phyloP scores from a whole-genome alignment of 139 green algal species.

The Pleodorina starrii region DNA sequence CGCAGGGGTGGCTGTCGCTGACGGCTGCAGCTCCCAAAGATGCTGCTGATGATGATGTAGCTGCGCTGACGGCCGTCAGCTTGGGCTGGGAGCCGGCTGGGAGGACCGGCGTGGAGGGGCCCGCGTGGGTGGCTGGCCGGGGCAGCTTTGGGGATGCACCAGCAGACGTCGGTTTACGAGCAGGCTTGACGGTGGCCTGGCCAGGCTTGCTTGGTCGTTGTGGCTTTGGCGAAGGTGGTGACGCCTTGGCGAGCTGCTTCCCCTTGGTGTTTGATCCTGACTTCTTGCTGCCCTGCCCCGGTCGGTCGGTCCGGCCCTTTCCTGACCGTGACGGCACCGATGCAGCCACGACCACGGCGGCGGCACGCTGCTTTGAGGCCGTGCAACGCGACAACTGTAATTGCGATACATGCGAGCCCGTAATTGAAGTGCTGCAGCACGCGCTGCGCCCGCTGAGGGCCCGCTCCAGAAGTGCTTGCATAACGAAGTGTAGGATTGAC shows the following conservation, averaged over 20 bases:
- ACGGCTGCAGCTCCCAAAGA: not conserved
- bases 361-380: not conserved
- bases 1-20: too few species aligned
- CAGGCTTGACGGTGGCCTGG: not conserved
- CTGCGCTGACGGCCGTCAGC: not conserved
- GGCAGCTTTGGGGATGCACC: not conserved
- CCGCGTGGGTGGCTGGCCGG: too few species aligned
- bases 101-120: not conserved
- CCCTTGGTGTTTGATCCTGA: not conserved
- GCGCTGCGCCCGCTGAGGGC: constrained; percentile 1
- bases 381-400: not conserved
- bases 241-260: not conserved
- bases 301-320: too few species aligned
- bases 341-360: not conserved
- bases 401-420: not conserved
- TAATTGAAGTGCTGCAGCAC: not conserved
- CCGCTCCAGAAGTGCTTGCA: not conserved
- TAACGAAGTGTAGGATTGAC: too few species aligned
- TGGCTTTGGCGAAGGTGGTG: not conserved
- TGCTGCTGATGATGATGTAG: not conserved
- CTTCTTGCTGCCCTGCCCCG: not conserved
- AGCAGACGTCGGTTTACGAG: not conserved
- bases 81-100: not conserved
- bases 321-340: not conserved
- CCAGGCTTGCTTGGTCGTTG: not conserved